Evolutionary conservation across 2,329 filamentous ascomycete species (phyloP).

Genomic region (Chrysoporthe puriensis): DNA sequence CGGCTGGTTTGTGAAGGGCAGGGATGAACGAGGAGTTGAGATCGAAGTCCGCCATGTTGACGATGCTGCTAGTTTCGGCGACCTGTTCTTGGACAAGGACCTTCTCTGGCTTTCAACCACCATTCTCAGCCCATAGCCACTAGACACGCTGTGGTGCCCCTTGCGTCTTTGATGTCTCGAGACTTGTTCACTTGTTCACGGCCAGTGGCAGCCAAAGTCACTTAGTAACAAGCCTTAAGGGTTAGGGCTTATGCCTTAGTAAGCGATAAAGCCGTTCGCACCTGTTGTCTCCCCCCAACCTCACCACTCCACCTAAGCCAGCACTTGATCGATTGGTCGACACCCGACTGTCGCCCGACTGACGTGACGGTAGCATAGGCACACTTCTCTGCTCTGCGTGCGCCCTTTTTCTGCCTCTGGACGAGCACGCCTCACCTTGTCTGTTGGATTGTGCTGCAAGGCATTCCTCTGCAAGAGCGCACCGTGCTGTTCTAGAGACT

Average conservation of each 20-base stretch:
- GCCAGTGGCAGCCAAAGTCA: neutral
- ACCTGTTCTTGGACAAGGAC: neutral
- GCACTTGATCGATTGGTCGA: constrained; percentile 13
- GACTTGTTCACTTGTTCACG: neutral
- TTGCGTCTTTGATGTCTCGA: neutral
- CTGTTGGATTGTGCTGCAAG: constrained; percentile 11
- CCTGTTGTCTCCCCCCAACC: neutral
- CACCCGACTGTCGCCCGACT: constrained; percentile 21
- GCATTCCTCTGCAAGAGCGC: constrained; percentile 14
- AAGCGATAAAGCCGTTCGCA: constrained; percentile 12
- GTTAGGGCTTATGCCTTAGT: constrained; percentile 23
- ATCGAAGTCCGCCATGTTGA: constrained; percentile 59
- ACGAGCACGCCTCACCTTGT: neutral
- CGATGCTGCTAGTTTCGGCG: neutral
- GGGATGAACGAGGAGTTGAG: constrained; percentile 69
- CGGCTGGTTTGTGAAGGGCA: constrained; percentile 81
- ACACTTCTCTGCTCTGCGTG: constrained; percentile 12
- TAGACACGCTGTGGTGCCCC: neutral
- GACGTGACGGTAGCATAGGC: constrained; percentile 20
- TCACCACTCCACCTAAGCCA: constrained; percentile 15
- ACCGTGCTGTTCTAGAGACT: constrained; percentile 16
- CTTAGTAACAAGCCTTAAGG: neutral
- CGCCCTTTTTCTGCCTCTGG: constrained; percentile 10
- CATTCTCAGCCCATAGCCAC: neutral
- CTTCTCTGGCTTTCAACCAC: no score